These are phyloP conservation scores for Phytophthora pisi DNA, from an alignment of 352 stramenopile genomes.

Conservation along the genomic window DNA sequence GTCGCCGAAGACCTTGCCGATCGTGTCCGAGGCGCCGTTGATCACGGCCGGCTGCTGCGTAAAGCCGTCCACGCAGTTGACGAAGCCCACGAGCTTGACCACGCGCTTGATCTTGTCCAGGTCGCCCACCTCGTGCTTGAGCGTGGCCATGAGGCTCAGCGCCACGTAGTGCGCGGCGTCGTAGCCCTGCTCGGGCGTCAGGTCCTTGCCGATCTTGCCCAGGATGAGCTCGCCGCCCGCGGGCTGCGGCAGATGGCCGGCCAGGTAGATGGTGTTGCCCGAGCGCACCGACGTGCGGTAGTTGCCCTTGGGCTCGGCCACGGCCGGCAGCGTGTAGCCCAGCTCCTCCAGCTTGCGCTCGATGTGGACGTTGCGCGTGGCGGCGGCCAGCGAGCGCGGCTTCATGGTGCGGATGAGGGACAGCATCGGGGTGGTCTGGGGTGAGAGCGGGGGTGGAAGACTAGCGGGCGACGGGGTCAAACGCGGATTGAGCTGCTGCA, in stretches of 20 bases:
- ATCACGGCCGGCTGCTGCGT: conserved; percentile 92
- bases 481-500: conserved; percentile 25
- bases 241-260: conserved; percentile 81
- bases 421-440: conserved; percentile 26
- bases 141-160: conserved; percentile 91
- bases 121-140: conserved; percentile 92
- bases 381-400: conserved; percentile 27
- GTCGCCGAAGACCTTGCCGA: conserved; percentile 91
- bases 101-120: conserved; percentile 94
- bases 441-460: not conserved
- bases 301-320: conserved; percentile 90
- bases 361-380: conserved; percentile 75
- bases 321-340: conserved; percentile 81
- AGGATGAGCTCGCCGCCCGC: conserved; percentile 79
- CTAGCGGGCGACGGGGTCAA: conserved; percentile 7
- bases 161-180: conserved; percentile 89
- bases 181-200: conserved; percentile 91
- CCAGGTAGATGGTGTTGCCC: conserved; percentile 87
- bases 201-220: conserved; percentile 90
- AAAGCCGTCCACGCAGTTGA: conserved; percentile 95
- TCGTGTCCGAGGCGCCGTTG: conserved; percentile 96
- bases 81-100: conserved; percentile 97
- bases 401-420: conserved; percentile 38
- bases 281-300: conserved; percentile 85
- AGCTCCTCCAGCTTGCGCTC: conserved; percentile 86